Base-by-base conservation (phyloP, 2,329 filamentous ascomycete species). In the Pseudogymnoascus sp. region DNA sequence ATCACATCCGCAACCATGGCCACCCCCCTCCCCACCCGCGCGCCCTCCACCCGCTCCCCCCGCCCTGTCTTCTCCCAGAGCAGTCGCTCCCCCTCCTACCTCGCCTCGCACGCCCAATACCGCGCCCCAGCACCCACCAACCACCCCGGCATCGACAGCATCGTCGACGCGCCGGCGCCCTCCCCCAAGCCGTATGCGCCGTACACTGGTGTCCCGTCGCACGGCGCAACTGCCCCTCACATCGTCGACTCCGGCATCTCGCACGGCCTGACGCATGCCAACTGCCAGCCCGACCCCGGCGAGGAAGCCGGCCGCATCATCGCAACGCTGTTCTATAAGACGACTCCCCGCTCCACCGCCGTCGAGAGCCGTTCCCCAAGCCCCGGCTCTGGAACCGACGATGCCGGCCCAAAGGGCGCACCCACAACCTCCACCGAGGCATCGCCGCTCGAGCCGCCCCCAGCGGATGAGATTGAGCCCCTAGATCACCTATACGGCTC, bases 401-500 rank as follows among this genome's bases (percentile, higher is more conserved):
- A 59, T 59, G 26, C 26, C 19, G 29, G 29, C 1, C 70, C 75
- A 59, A 74, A 74, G 65, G 75, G 88, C 70, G 82, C 84, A 17
- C 83, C 87, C 7, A 83, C 85, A 59, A 81, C 79, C 68, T 79
- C 82, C 67, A 78, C 82, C 63, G 80, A 83, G n/a, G 77, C 77
- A 66, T 86, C 86, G 69, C 83, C 85, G 23, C 78, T 87, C 60
- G 83, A 88, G 72, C 77, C 83, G 65, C 79, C 84, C 64, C 78
- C 80, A 59, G 67, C 75, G 62, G 75, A 79, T 68, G 80, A 85
- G 71, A 75, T 82, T 68, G 79, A 87, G 74, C 78, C 84, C 63
- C 80, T 87, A 61, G 85, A 88, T 70, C 83, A 86, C 65, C 79
- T 88, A 17, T 88, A 88, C 68, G 85, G 85, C 66, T 85, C 83